A percentile compares a stretch with the other conserved stretches of the same genome.
These are phyloP conservation scores for Trametes cubensis DNA, from an alignment of 768 basidiomycete genomes.

Conservation along the genomic window DNA sequence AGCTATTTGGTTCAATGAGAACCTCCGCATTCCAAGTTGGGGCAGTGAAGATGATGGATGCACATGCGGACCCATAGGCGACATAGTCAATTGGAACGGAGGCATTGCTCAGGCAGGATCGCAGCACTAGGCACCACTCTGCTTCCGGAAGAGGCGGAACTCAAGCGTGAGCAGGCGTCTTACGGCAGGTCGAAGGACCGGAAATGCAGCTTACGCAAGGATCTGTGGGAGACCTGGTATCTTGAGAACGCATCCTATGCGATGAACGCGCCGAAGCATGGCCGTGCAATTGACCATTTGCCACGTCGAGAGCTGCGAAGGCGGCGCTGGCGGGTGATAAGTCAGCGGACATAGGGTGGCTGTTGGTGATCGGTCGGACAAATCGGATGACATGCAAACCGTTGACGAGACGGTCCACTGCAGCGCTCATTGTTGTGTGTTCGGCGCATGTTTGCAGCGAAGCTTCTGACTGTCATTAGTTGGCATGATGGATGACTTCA, in stretches of 20 bases:
- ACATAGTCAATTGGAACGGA: not conserved
- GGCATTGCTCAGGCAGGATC: conserved; percentile 7
- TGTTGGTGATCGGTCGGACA: too few species aligned
- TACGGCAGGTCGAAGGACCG: not conserved
- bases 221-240: conserved; percentile 9
- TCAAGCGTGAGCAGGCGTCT: not conserved
- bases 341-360: too few species aligned
- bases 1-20: conserved; percentile 11
- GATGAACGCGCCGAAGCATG: not conserved
- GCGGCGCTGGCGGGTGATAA: too few species aligned
- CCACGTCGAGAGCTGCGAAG: too few species aligned
- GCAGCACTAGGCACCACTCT: not conserved
- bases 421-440: too few species aligned
- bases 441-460: too few species aligned
- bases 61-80: conserved; percentile 8
- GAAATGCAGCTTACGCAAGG: conserved; percentile 9
- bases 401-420: too few species aligned
- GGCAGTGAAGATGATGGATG: conserved; percentile 13
- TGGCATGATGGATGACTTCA: too few species aligned
- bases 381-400: too few species aligned
- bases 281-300: too few species aligned
- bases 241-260: not conserved
- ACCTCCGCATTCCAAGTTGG: conserved; percentile 9
- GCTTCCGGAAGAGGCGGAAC: conserved; percentile 10
- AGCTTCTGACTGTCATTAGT: too few species aligned